Evolutionary conservation across 2,329 filamentous ascomycete species (phyloP).

Genomic region (Colletotrichum orchidophilum): DNA sequence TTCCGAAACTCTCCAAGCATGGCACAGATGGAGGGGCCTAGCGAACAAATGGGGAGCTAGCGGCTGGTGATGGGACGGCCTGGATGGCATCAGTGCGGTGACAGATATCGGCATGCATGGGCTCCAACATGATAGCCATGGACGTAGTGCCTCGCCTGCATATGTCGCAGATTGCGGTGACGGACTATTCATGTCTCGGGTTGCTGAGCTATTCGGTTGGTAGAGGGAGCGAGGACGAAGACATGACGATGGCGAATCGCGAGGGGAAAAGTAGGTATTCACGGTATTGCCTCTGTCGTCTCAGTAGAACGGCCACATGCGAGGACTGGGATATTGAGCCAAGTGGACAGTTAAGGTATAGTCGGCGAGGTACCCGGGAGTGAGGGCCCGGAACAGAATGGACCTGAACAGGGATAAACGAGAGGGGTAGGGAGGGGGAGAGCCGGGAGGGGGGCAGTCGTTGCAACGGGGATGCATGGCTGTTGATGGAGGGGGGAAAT

Average conservation of each 20-base stretch:
- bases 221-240: background rate
- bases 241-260: slow-evolving; percentile 5
- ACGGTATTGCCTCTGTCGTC: background rate
- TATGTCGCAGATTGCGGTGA: slow-evolving; percentile 12
- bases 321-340: slow-evolving; percentile 6
- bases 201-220: background rate
- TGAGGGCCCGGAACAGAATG: slow-evolving; percentile 20
- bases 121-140: slow-evolving; percentile 9
- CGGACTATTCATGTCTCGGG: slow-evolving; percentile 14
- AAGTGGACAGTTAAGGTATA: slow-evolving; percentile 17
- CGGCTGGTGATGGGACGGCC: slow-evolving; percentile 19
- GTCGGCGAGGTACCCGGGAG: slow-evolving; percentile 27
- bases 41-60: slow-evolving; percentile 3
- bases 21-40: slow-evolving; percentile 8
- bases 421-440: background rate
- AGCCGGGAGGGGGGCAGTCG: background rate
- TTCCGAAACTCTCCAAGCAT: slow-evolving; percentile 17
- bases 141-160: slow-evolving; percentile 5
- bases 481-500: slow-evolving; percentile 7
- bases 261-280: slow-evolving; percentile 1
- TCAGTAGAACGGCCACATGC: slow-evolving; percentile 18
- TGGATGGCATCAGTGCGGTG: slow-evolving; percentile 30
- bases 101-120: slow-evolving; percentile 27
- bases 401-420: slow-evolving; percentile 9
- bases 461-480: slow-evolving; percentile 20